Evolutionary conservation across 352 stramenopile species (phyloP).

Genomic region (Elongisporangium prolatum): DNA sequence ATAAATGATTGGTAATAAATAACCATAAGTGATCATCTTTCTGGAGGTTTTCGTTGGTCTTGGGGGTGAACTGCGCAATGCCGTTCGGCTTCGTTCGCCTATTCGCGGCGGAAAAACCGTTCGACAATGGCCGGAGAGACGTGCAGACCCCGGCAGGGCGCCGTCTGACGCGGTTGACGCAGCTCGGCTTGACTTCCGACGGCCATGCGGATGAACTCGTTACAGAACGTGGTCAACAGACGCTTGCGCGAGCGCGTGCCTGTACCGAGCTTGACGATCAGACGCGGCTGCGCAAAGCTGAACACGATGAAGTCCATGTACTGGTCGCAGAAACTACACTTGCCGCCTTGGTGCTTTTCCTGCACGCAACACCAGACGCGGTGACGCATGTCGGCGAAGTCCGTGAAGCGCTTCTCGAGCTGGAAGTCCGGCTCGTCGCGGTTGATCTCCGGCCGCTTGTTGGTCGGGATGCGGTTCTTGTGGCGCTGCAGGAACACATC

Average conservation of each 20-base stretch:
- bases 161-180: not conserved
- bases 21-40: not conserved
- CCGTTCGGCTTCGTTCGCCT: conserved; percentile 3
- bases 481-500: conserved; percentile 55
- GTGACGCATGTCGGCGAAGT: conserved; percentile 48
- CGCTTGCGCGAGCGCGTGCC: conserved; percentile 32
- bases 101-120: conserved; percentile 31
- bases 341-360: conserved; percentile 22
- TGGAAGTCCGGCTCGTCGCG: conserved; percentile 34
- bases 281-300: conserved; percentile 40
- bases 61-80: not conserved
- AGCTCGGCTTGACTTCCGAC: conserved; percentile 18
- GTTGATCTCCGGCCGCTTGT: conserved; percentile 28
- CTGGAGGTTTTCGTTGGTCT: not conserved
- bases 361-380: conserved; percentile 43
- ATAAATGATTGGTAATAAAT: not conserved
- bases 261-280: conserved; percentile 38
- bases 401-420: conserved; percentile 43
- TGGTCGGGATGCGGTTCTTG: conserved; percentile 55
- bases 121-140: conserved; percentile 40
- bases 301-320: conserved; percentile 56
- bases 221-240: conserved; percentile 39
- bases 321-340: conserved; percentile 38
- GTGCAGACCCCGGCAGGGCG: conserved; percentile 10
- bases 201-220: conserved; percentile 40